Base-by-base conservation (phyloP, 768 basidiomycete species). In the Auriculariales sp. region DNA sequence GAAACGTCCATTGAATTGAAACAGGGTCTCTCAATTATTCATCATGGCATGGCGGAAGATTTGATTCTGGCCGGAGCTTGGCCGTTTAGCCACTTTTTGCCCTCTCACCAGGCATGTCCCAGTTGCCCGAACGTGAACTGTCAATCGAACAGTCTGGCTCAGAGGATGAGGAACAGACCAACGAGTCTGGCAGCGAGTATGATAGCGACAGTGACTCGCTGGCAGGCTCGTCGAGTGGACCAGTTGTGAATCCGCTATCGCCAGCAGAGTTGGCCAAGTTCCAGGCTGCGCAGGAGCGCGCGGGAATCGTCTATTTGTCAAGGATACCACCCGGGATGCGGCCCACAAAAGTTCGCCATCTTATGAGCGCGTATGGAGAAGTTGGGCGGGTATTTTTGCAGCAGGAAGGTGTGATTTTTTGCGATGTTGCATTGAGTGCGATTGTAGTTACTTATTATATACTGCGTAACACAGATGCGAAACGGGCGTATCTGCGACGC, bases 301-400 rank as follows among this genome's bases (percentile, higher is more conserved):
- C 91, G 17, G 93, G 93, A 0, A 79, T 97, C 47, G 68, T 98
- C 46, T 99, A 98, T 64, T 89, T 99, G 35, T 95, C 92, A 14
- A 75, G 95, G 28, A 84, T 98, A 58, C 95, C 95, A 2, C 95
- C 95, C 12, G 94, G 92, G 2, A 98, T 99, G 95, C 88, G 84
- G 19, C 95, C 95, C 27, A 74, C 86, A 9, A 97, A 98, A 65
- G 88, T 98, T 31, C 81, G 92, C 51, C 90, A 98, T 66, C 71
- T 99, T 34, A 83, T 99, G 81, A 80, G 78, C 53, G 74, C 75
- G 31, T 83, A 91, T 59, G 95, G 95, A 3, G 89, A 91, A 52
- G 72, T 97, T 3, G 93, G 91, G 2, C 73, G 90, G 48, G 88
- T 98, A 11, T 98, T 92, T 69, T 71, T 98, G 53, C 90, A 91